Percentiles rank a stretch among this genome's conserved stretches.
Evolutionary conservation across 2,329 filamentous ascomycete genomes (phyloP).

Genomic region (Pyricularia grisea): DNA sequence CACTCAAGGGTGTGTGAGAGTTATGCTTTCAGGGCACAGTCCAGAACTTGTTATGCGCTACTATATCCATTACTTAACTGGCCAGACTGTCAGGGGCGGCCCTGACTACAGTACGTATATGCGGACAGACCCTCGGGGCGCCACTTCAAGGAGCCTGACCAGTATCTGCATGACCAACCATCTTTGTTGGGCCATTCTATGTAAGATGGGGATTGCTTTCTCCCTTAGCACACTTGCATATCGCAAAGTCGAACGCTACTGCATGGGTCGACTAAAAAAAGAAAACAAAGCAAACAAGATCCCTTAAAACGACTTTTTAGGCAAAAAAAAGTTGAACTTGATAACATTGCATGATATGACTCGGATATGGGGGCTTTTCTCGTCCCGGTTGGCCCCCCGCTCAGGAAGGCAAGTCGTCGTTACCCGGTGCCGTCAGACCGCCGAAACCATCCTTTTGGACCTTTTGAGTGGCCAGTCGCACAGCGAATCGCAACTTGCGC

Average conservation of each 20-base stretch:
- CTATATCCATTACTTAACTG: neutral
- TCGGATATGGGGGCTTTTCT: neutral
- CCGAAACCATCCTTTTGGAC: constrained; percentile 58
- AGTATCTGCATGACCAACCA: neutral
- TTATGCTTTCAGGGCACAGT: neutral
- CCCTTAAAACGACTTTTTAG: neutral
- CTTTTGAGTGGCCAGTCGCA: constrained; percentile 58
- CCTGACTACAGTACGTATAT: neutral
- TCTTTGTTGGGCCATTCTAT: neutral
- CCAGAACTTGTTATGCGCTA: neutral
- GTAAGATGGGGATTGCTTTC: neutral
- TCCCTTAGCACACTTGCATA: neutral
- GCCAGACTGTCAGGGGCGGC: neutral
- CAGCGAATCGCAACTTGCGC: constrained; percentile 49
- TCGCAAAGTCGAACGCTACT: neutral
- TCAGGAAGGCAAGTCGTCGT: neutral
- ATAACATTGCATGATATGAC: constrained; percentile 3
- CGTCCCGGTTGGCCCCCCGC: neutral
- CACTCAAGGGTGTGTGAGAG: neutral
- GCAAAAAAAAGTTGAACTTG: neutral
- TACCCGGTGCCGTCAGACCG: constrained; percentile 26
- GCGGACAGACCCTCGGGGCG: neutral
- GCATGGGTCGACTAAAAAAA: neutral
- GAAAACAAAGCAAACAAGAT: neutral
- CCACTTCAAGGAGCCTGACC: neutral